phyloP scores from a whole-genome alignment of 345 rosid species.

The Adansonia digitata region DNA sequence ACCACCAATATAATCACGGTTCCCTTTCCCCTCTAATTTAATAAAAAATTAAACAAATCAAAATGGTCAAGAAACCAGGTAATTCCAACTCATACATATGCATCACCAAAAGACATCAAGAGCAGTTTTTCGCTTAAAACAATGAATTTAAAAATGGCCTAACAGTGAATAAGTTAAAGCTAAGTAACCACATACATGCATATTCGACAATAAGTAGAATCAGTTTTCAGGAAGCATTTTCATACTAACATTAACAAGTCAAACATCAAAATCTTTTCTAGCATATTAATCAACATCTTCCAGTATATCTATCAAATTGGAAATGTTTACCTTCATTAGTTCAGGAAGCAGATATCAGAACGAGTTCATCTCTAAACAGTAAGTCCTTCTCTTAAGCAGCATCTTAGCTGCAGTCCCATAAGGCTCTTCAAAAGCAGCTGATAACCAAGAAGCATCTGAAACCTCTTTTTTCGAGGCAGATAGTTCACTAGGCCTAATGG shows the following conservation, averaged over 20 bases:
- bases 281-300: background rate
- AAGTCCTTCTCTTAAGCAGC: conserved; percentile 85
- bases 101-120: background rate
- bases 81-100: background rate
- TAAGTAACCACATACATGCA: background rate
- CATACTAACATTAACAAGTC: conserved; percentile 2
- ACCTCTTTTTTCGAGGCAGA: conserved; percentile 53
- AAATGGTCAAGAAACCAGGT: background rate
- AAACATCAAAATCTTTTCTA: background rate
- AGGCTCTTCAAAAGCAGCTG: conserved; percentile 79
- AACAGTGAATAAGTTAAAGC: background rate
- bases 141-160: background rate
- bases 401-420: conserved; percentile 82
- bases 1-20: background rate
- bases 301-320: background rate
- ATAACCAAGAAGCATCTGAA: conserved; percentile 68
- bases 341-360: conserved; percentile 36
- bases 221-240: background rate
- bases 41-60: background rate
- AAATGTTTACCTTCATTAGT: conserved; percentile 25
- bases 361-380: conserved; percentile 98
- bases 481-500: conserved; percentile 84
- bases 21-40: background rate
- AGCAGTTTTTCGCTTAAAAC: background rate
- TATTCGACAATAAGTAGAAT: background rate